Conservation (phyloP, 2,329 filamentous ascomycete species). For the Elsinoe australis region DNA sequence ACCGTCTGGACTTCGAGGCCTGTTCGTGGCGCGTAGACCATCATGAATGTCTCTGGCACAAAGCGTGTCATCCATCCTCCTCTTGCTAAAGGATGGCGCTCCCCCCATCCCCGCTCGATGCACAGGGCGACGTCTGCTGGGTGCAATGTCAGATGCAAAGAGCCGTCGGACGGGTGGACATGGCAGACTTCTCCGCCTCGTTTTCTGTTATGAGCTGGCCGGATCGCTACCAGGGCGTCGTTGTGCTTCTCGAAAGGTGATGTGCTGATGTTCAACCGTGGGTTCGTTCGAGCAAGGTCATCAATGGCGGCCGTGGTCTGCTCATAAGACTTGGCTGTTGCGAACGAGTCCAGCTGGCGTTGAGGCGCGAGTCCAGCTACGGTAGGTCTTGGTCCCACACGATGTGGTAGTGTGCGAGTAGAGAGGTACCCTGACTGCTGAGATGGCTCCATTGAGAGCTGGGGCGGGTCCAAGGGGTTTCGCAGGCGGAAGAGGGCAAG, state of each 20-base stretch:
- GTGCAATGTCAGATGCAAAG: slow-evolving; percentile 72
- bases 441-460: slow-evolving; percentile 44
- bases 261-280: slow-evolving; percentile 44
- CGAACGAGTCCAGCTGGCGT: slow-evolving; percentile 64
- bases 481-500: slow-evolving; percentile 64
- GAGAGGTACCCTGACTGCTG: slow-evolving; percentile 54
- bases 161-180: slow-evolving; percentile 67
- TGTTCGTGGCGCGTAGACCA: slow-evolving; percentile 73
- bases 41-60: slow-evolving; percentile 66
- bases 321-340: slow-evolving; percentile 47
- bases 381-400: slow-evolving; percentile 55
- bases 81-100: slow-evolving; percentile 58
- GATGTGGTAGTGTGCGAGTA: slow-evolving; percentile 48
- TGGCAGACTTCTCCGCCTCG: slow-evolving; percentile 71
- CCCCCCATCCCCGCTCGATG: slow-evolving; percentile 70
- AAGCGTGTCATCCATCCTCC: slow-evolving; percentile 59
- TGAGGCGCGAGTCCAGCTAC: slow-evolving; percentile 76
- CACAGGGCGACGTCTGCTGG: slow-evolving; percentile 67
- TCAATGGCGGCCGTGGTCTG: slow-evolving; percentile 49
- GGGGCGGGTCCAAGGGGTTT: slow-evolving; percentile 58
- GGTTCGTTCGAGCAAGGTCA: slow-evolving; percentile 42
- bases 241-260: slow-evolving; percentile 73
- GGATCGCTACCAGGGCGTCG: slow-evolving; percentile 5
- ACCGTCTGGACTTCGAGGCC: slow-evolving; percentile 61
- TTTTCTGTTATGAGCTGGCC: slow-evolving; percentile 5